These are phyloP conservation scores for Malassezia psittaci DNA, from an alignment of 1,284 basidiomycete genomes.

Conservation along the genomic window DNA sequence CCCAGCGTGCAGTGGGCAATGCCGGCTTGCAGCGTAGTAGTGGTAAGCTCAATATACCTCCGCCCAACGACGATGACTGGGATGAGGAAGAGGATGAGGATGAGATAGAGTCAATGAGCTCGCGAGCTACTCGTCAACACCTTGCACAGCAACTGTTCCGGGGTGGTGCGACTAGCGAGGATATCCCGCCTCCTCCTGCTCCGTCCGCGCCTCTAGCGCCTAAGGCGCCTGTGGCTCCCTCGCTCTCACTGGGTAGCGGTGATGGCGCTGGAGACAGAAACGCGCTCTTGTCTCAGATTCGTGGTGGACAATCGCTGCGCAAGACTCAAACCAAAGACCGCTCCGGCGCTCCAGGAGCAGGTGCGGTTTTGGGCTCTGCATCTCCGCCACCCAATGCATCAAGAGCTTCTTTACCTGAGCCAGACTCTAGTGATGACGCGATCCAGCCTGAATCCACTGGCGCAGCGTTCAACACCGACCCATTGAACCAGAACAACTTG, in stretches of 20 bases:
- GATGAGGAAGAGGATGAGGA: conserved; percentile 43
- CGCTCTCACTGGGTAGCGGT: conserved; percentile 27
- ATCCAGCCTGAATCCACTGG: conserved; percentile 12
- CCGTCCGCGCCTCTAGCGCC: conserved; percentile 25
- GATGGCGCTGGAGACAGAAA: conserved; percentile 54
- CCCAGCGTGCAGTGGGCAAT: not conserved
- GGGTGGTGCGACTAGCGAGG: conserved; percentile 26
- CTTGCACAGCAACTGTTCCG: conserved; percentile 44
- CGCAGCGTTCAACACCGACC: not conserved
- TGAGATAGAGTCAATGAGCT: conserved; percentile 37
- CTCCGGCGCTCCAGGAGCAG: conserved; percentile 60
- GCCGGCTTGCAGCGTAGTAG: not conserved
- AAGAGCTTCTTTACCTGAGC: conserved; percentile 39
- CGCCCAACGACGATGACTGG: conserved; percentile 42
- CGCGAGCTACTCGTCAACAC: conserved; percentile 42
- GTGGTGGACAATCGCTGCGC: conserved; percentile 64
- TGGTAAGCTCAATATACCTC: conserved; percentile 22
- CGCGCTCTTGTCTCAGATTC: conserved; percentile 71
- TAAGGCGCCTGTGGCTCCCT: conserved; percentile 44
- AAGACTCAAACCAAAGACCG: conserved; percentile 77
- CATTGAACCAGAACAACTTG: conserved; percentile 21
- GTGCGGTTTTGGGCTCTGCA: conserved; percentile 68
- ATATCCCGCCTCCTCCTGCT: conserved; percentile 33
- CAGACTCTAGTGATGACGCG: conserved; percentile 12
- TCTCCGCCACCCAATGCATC: conserved; percentile 53